Base-by-base conservation (phyloP, 768 basidiomycete species). In the Podaxis mareebaensis region DNA sequence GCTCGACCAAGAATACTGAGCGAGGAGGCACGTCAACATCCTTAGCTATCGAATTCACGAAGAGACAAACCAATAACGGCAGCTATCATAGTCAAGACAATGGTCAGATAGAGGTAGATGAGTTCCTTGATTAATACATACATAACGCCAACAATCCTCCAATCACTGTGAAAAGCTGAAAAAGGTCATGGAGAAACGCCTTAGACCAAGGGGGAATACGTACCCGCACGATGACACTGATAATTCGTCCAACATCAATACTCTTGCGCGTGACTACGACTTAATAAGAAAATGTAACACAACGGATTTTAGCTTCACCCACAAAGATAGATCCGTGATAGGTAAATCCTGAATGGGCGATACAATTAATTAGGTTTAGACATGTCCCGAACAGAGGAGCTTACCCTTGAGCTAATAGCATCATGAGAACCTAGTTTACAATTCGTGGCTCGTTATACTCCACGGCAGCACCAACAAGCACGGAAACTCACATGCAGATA, bases 241-340 rank as follows among this genome's bases (percentile, higher is more conserved):
- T 12, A 15, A 48, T 10, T n/a, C 17, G 28, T 55, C 61, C 61
- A 6, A 63, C 40, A 11, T 51, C 61, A 3, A 40, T 2, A 11
- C 61, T 63, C 13, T 52, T 57, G 2, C 38, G 33, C 5, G 61
- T 51, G 11, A 63, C 61, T 63, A 24, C 15, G 10, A 26, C 28
- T 6, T 10, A 3, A 39, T 49, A 40, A 51, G 46, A 39, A 13
- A 12, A 2, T 3, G 38, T 13, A 48, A 20, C 6, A 26, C 13
- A 26, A 17, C 13, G 24, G 1, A 46, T 22, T 13, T 15, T 13
- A 22, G 3, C n/a, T 40, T 22, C 17, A 56, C 61, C 17, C 61
- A 63, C 61, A 63, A n/a, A 49, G 33, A 22, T 63, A 63, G 13
- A 63, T 63, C 22, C 54, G 44, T 39, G 61, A 63, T 10, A 63